Conservation (phyloP, 352 stramenopile genomes). For the Thalassiosira ordinaria region DNA sequence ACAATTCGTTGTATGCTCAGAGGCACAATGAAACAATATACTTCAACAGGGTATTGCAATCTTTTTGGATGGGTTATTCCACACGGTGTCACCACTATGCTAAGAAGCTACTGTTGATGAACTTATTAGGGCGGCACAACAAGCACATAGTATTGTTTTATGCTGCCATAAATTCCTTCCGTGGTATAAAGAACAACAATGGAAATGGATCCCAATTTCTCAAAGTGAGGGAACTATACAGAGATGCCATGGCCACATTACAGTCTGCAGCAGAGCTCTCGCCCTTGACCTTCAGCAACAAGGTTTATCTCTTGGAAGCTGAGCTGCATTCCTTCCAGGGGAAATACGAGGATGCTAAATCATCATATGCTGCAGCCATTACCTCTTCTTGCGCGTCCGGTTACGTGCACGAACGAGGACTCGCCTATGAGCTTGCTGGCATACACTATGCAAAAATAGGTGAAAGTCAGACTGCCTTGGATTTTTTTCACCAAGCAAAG, state of each 20-base stretch:
- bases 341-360: slow-evolving; percentile 39
- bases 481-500: slow-evolving; percentile 34
- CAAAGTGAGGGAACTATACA: slow-evolving; percentile 16
- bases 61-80: slow-evolving; percentile 35
- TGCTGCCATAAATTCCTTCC: slow-evolving; percentile 36
- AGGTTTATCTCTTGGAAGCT: slow-evolving; percentile 42
- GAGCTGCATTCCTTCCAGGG: slow-evolving; percentile 25
- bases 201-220: neutral
- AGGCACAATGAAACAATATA: slow-evolving; percentile 6
- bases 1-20: slow-evolving; percentile 3
- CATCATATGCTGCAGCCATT: slow-evolving; percentile 37
- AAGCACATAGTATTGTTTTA: slow-evolving; percentile 27
- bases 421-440: slow-evolving; percentile 50
- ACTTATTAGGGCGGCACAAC: slow-evolving; percentile 13
- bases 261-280: slow-evolving; percentile 16
- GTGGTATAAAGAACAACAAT: slow-evolving; percentile 10
- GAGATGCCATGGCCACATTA: slow-evolving; percentile 21
- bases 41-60: slow-evolving; percentile 19
- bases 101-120: slow-evolving; percentile 21
- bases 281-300: slow-evolving; percentile 45
- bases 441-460: slow-evolving; percentile 20
- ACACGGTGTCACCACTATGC: slow-evolving; percentile 30
- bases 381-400: slow-evolving; percentile 19
- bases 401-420: slow-evolving; percentile 58
- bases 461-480: slow-evolving; percentile 7